Conservation (phyloP, 129 eudicot genomes). For the Helianthus annuus region HanXRQr2.0-SUNRISE NC_035437.2:32472726-32473225, state of each 20-base stretch:
- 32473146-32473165: conserved; percentile 1
- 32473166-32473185: conserved; percentile 8
- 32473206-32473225: not conserved
- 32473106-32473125: conserved; percentile 37
- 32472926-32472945: not conserved
- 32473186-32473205: conserved; percentile 18
- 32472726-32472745: too few species aligned
- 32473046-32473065: conserved; percentile 24
- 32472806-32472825: too few species aligned
- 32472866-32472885: too few species aligned
- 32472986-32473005: not conserved
- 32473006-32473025: not conserved
- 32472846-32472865: too few species aligned
- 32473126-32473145: conserved; percentile 10
- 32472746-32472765: too few species aligned
- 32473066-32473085: conserved; percentile 36
- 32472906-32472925: not conserved
- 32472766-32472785: too few species aligned
- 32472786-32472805: too few species aligned
- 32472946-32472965: not conserved
- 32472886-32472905: too few species aligned
- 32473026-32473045: conserved; percentile 18
- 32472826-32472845: too few species aligned
- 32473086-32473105: conserved; percentile 40
- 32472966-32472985: not conserved